Percentiles rank a stretch among this genome's conserved stretches.
phyloP scores from a whole-genome alignment of 192 early-diverging fungal species.

The Kappamyces sp. region DNA sequence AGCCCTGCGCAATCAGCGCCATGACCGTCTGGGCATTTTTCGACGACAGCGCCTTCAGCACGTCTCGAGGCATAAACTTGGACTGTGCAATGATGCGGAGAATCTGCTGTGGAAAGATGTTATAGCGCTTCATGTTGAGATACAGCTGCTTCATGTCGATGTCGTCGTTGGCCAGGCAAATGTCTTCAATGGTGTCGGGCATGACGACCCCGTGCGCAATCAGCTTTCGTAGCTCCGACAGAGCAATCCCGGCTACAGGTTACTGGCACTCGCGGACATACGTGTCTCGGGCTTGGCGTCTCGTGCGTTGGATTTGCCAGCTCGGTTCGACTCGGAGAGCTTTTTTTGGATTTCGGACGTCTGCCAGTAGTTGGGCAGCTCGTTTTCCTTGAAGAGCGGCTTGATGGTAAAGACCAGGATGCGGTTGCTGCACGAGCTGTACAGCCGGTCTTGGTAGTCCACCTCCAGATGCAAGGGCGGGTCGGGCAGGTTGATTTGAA shows the following conservation, averaged over 20 bases:
- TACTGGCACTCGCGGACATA: conserved; percentile 1
- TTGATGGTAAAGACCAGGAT: conserved; percentile 43
- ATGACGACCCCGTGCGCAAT: conserved; percentile 49
- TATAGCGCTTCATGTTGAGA: conserved; percentile 45
- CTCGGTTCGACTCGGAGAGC: conserved; percentile 11
- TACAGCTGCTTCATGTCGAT: conserved; percentile 32
- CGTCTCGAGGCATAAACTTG: conserved; percentile 43
- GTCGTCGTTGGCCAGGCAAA: conserved; percentile 34
- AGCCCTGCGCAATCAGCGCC: conserved; percentile 23
- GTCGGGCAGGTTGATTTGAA: conserved; percentile 55
- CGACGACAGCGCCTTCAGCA: conserved; percentile 37
- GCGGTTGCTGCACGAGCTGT: conserved; percentile 39
- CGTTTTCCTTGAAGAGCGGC: conserved; percentile 41
- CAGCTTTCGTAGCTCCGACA: conserved; percentile 42
- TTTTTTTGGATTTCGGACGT: conserved; percentile 9
- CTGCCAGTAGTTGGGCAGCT: conserved; percentile 42
- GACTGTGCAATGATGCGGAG: conserved; percentile 35
- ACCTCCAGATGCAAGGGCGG: conserved; percentile 31
- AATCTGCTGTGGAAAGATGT: conserved; percentile 32
- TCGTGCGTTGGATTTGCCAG: conserved; percentile 1
- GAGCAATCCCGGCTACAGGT: conserved; percentile 25
- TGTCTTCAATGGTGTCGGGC: conserved; percentile 37
- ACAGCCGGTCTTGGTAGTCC: conserved; percentile 29
- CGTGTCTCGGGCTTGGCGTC: conserved; percentile 13
- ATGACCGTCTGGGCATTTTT: background rate